Base-by-base conservation (phyloP, 2,329 filamentous ascomycete species). In the Ophiostoma piceae region DNA sequence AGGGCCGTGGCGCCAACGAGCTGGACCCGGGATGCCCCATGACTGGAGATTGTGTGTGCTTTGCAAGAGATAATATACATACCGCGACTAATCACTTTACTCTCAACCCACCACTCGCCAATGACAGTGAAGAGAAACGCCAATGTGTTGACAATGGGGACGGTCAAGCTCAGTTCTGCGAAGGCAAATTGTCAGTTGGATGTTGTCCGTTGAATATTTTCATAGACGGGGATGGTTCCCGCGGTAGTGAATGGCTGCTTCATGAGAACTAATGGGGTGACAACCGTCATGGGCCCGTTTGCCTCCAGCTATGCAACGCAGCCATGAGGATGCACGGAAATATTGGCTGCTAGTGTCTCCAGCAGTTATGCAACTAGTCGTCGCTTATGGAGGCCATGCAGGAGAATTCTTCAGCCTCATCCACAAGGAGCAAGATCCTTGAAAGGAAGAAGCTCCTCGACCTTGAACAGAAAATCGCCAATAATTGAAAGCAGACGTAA, bases 121-220 rank as follows among this genome's bases (percentile, higher is more conserved):
- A 97, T 76, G 1, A 97, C 94, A 0, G 94, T 98, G 77, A 97
- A 98, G n/a, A 98, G 80, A 75, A 98, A 98, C 0, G 94, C 94
- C 76, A 96, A 81, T 0, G 93, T 96, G 76, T 98, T 98, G 1
- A 94, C 94, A 73, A 98, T 95, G 1, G 94, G 94, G 0, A 98
- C 94, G 2, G 94, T 97, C 73, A 98, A 82, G 77, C 93, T 97
- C 74, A 98, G 78, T 79, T 98, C 94, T 95, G 74, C 64, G 32
- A 29, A 67, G 51, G 54, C 16, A 37, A 37, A 26, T 41, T 66
- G 64, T 66, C 64, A 54, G 43, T 37, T 57, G 51, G 51, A 26
- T 57, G 7, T 5, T 51, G n/a, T 51, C 7, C 19, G n/a, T 51
- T 51, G 14, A 22, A 8, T 22, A 51, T 9, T 57, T 26, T 26